These are phyloP conservation scores for Geranium incanum DNA, from an alignment of 441 rosid genomes.

Conservation along the genomic window DNA sequence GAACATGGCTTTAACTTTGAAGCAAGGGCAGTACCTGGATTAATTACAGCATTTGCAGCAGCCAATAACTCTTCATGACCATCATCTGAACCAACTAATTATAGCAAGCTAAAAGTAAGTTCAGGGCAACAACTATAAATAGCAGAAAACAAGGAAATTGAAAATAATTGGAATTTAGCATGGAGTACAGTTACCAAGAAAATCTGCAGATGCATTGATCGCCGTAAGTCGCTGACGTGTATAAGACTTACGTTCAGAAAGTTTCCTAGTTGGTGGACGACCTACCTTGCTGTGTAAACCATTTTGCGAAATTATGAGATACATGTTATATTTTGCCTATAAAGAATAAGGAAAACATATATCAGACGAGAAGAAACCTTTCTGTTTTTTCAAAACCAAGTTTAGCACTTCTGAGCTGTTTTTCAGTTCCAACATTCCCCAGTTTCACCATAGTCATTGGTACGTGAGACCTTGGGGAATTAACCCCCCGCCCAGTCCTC, in stretches of 20 bases:
- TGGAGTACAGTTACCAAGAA: slow-evolving; percentile 62
- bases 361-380: slow-evolving; percentile 43
- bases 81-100: slow-evolving; percentile 73
- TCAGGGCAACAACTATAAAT: slow-evolving; percentile 15
- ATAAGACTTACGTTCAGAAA: slow-evolving; percentile 90
- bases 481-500: slow-evolving; percentile 66
- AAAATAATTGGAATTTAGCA: slow-evolving; percentile 14
- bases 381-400: slow-evolving; percentile 71
- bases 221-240: slow-evolving; percentile 64
- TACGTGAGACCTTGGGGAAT: slow-evolving; percentile 55
- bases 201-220: slow-evolving; percentile 58
- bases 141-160: neutral
- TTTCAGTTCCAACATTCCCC: slow-evolving; percentile 68
- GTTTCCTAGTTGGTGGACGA: slow-evolving; percentile 89
- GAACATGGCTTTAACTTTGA: slow-evolving; percentile 10
- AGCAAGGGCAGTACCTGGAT: slow-evolving; percentile 38
- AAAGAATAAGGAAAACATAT: slow-evolving; percentile 13
- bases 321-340: slow-evolving; percentile 14
- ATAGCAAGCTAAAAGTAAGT: slow-evolving; percentile 24
- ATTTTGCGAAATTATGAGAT: slow-evolving; percentile 28
- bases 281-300: slow-evolving; percentile 66
- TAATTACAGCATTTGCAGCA: slow-evolving; percentile 76
- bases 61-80: slow-evolving; percentile 89
- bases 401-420: slow-evolving; percentile 84
- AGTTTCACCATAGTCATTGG: slow-evolving; percentile 59